These are phyloP conservation scores for Quercus suber DNA, from an alignment of 306 rosid species.

Conservation along the genomic window DNA sequence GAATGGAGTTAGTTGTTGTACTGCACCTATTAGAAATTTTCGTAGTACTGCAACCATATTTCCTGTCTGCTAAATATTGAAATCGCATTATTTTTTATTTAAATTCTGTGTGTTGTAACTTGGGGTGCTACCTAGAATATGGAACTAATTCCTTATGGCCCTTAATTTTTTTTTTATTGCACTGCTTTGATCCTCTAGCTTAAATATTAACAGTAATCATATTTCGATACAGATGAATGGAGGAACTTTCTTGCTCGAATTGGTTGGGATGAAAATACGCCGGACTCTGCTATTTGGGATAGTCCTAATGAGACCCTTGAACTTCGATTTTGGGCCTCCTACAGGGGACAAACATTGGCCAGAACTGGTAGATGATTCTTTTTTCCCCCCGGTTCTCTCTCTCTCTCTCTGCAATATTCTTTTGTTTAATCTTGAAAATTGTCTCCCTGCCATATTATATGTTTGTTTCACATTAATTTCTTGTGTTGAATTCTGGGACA, in stretches of 20 bases:
- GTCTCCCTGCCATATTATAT: neutral
- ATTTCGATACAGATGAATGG: slow-evolving; percentile 75
- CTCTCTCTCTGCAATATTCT: slow-evolving; percentile 5
- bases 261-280: slow-evolving; percentile 70
- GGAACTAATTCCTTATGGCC: neutral
- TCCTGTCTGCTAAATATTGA: neutral
- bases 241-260: slow-evolving; percentile 86
- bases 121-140: neutral
- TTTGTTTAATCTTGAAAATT: neutral
- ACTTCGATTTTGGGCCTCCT: slow-evolving; percentile 95
- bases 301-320: slow-evolving; percentile 72
- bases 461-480: neutral
- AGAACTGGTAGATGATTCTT: slow-evolving; percentile 70
- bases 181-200: neutral
- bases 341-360: slow-evolving; percentile 93
- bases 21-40: neutral
- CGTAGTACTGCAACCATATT: neutral
- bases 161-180: neutral
- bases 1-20: neutral
- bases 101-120: neutral
- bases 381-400: no score
- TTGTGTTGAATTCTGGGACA: no score
- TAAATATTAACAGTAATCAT: neutral
- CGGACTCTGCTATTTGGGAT: slow-evolving; percentile 54
- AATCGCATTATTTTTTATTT: neutral